Percentiles rank a stretch among this genome's conserved stretches.
These are phyloP conservation scores for Mycena vulgaris DNA, from an alignment of 768 basidiomycete genomes.

Conservation along the genomic window DNA sequence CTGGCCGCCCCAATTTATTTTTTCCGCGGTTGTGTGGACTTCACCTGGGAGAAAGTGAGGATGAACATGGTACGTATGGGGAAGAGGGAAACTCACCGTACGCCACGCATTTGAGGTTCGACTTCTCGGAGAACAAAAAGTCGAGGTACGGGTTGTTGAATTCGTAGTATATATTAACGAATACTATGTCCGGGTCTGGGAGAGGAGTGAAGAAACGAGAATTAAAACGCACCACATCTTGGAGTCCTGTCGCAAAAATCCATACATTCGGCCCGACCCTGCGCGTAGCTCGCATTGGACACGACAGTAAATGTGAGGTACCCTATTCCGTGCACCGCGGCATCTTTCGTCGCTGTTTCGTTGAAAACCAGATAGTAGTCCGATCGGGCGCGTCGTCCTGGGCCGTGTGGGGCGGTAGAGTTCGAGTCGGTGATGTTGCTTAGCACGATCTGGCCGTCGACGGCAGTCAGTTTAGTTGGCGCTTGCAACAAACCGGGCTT, in stretches of 20 bases:
- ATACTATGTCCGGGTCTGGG: slow-evolving; percentile 25
- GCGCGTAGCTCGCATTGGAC: slow-evolving; percentile 35
- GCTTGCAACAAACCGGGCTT: slow-evolving; percentile 34
- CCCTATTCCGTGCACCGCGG: slow-evolving; percentile 37
- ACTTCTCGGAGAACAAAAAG: slow-evolving; percentile 38
- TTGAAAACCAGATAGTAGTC: slow-evolving; percentile 39
- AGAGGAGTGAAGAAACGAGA: not conserved
- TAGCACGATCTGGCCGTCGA: slow-evolving; percentile 36
- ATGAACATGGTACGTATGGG: no score
- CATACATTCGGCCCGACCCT: slow-evolving; percentile 34
- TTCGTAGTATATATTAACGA: slow-evolving; percentile 41
- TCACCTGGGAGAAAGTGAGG: no score
- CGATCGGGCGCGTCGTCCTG: slow-evolving; percentile 12
- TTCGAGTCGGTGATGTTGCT: slow-evolving; percentile 15
- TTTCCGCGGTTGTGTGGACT: slow-evolving; percentile 38
- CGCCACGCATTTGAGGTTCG: slow-evolving; percentile 42
- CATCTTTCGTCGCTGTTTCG: slow-evolving; percentile 33
- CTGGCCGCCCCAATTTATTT: slow-evolving; percentile 35
- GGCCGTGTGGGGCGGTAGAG: slow-evolving; percentile 3
- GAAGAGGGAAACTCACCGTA: slow-evolving; percentile 23
- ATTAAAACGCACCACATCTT: slow-evolving; percentile 36
- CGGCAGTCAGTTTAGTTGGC: slow-evolving; percentile 38
- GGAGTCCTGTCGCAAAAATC: slow-evolving; percentile 32
- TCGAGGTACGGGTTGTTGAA: slow-evolving; percentile 37
- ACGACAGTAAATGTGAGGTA: slow-evolving; percentile 41